Evolutionary conservation across 2,329 filamentous ascomycete species (phyloP).

Genomic region (Aureobasidium subglaciale): DNA sequence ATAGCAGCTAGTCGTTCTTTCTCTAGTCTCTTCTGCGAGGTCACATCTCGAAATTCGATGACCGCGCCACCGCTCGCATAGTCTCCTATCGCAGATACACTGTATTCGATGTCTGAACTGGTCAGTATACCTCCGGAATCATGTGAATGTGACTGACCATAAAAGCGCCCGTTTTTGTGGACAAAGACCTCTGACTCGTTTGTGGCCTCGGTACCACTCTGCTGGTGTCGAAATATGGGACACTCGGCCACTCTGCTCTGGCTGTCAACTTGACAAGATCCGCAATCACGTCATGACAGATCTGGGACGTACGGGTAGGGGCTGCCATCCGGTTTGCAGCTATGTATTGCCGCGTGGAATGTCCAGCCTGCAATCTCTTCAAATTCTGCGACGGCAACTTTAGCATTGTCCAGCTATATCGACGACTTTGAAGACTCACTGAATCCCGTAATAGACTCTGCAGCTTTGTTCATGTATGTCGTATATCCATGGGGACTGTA

Average conservation of each 20-base stretch:
- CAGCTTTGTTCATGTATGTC: constrained; percentile 15
- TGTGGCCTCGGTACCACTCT: constrained; percentile 6
- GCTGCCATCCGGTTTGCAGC: constrained; percentile 12
- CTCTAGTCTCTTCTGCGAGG: constrained; percentile 9
- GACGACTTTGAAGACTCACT: no score
- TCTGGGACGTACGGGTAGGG: no score
- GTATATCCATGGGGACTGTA: constrained; percentile 3
- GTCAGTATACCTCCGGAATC: not conserved
- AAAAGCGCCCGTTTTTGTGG: constrained; percentile 15
- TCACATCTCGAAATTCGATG: constrained; percentile 16
- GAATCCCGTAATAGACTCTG: constrained; percentile 15
- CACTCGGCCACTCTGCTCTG: constrained; percentile 12
- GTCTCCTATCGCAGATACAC: constrained; percentile 14
- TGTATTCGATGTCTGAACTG: constrained; percentile 18
- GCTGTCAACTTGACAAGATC: no score
- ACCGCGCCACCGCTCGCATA: constrained; percentile 14
- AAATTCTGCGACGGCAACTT: no score
- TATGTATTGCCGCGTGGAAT: constrained; percentile 15
- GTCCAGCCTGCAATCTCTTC: constrained; percentile 16
- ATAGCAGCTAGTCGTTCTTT: constrained; percentile 13
- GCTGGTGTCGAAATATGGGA: constrained; percentile 15
- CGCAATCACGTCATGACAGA: no score
- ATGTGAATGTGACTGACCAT: not conserved
- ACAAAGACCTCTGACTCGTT: constrained; percentile 16
- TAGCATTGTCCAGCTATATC: no score